Evolutionary conservation across 1,284 basidiomycete species (phyloP).

Genomic region (Blastosporella zonata): DNA sequence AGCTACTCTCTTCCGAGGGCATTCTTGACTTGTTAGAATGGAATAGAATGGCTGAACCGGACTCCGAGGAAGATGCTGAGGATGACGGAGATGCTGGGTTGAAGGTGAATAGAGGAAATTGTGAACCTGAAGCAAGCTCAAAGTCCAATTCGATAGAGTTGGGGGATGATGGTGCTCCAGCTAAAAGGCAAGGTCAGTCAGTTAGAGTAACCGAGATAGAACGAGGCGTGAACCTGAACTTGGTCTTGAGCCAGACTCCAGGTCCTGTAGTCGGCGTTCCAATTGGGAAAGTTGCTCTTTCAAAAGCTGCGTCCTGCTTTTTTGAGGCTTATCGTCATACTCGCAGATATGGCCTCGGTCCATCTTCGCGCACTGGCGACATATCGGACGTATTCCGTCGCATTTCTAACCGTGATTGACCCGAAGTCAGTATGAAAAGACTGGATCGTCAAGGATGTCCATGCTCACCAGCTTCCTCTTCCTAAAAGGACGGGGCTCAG

Average conservation of each 20-base stretch:
- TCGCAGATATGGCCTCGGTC: constrained; percentile 50
- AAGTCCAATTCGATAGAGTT: constrained; percentile 3
- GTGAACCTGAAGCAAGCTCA: background rate
- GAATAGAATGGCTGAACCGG: constrained; percentile 3
- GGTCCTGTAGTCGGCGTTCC: constrained; percentile 51
- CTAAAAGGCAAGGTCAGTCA: background rate
- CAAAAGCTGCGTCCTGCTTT: constrained; percentile 58
- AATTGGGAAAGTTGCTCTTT: constrained; percentile 54
- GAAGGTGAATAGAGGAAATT: constrained; percentile 5
- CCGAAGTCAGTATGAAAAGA: background rate
- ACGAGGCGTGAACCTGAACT: background rate
- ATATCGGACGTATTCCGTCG: constrained; percentile 55
- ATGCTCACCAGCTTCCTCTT: constrained; percentile 55
- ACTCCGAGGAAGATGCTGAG: constrained; percentile 10
- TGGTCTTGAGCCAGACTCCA: constrained; percentile 40
- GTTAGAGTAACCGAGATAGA: background rate
- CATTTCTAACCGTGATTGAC: constrained; percentile 44
- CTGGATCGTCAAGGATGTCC: background rate
- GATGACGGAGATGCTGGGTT: constrained; percentile 5
- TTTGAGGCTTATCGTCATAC: constrained; percentile 60
- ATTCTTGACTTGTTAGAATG: background rate
- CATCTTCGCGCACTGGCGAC: constrained; percentile 55
- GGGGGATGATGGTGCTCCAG: constrained; percentile 5
- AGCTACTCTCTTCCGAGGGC: background rate
- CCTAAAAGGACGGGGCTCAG: constrained; percentile 26